These are phyloP conservation scores for Nymphaea colorata DNA, from an alignment of 164 flowering plant species.

Conservation along the genomic window DNA sequence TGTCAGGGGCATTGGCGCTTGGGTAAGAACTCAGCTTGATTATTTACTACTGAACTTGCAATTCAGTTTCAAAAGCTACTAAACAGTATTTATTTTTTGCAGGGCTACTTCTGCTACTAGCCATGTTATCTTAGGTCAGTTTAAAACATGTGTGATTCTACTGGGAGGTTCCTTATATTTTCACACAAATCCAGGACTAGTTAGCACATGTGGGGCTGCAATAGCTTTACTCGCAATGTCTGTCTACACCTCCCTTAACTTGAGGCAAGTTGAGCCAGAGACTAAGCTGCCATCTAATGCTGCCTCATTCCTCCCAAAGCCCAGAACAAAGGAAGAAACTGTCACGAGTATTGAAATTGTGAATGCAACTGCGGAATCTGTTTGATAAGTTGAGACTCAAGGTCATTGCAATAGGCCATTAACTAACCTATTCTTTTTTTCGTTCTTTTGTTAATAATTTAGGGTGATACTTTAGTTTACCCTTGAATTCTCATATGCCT, in stretches of 20 bases:
- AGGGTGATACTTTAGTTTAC: too few species aligned
- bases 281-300: conserved; percentile 24
- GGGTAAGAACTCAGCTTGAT: conserved; percentile 35
- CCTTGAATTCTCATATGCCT: too few species aligned
- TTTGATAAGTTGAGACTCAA: conserved; percentile 4
- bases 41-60: background rate
- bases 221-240: conserved; percentile 70
- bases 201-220: conserved; percentile 64
- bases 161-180: conserved; percentile 63
- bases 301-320: conserved; percentile 15
- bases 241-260: conserved; percentile 46
- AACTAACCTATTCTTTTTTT: background rate
- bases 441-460: too few species aligned
- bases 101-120: conserved; percentile 88
- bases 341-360: conserved; percentile 8
- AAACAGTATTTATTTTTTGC: conserved; percentile 6
- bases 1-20: conserved; percentile 88
- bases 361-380: conserved; percentile 8
- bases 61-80: too few species aligned
- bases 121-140: conserved; percentile 86
- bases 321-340: conserved; percentile 15
- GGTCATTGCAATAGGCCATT: background rate
- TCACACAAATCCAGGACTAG: conserved; percentile 54
- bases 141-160: conserved; percentile 58
- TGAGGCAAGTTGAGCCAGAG: conserved; percentile 23